These are phyloP conservation scores for Chenopodium quinoa DNA, from an alignment of 148 eudicot genomes.

Conservation along the genomic window DNA sequence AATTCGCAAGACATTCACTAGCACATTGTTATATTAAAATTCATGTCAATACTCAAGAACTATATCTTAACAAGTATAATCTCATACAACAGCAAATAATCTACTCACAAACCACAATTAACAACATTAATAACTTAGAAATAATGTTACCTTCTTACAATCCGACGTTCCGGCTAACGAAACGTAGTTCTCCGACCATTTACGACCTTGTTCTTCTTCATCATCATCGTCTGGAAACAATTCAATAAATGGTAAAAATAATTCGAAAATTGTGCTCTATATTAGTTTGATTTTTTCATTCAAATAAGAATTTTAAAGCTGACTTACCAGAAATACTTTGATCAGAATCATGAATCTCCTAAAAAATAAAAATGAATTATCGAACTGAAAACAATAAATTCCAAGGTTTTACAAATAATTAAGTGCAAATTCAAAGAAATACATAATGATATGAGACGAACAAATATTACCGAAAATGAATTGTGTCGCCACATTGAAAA, in stretches of 20 bases:
- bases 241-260: not conserved
- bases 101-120: not conserved
- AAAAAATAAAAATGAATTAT: not conserved
- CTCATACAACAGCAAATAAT: not conserved
- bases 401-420: not conserved
- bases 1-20: not conserved
- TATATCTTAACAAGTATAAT: not conserved
- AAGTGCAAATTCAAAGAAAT: not conserved
- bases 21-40: not conserved
- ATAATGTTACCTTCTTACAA: slow-evolving; percentile 32
- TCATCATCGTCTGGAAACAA: slow-evolving; percentile 33
- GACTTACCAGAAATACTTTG: slow-evolving; percentile 65
- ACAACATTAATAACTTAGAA: not conserved
- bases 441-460: not conserved
- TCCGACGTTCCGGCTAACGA: slow-evolving; percentile 42
- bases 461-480: slow-evolving; percentile 17
- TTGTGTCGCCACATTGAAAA: slow-evolving; percentile 22
- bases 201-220: slow-evolving; percentile 39
- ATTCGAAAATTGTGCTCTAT: not conserved
- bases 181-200: slow-evolving; percentile 35
- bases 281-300: not conserved
- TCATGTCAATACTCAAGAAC: not conserved
- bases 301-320: not conserved
- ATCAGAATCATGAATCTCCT: slow-evolving; percentile 52
- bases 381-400: not conserved